Base-by-base conservation (phyloP, 2,329 filamentous ascomycete species). In the Penicillium sp. region DNA sequence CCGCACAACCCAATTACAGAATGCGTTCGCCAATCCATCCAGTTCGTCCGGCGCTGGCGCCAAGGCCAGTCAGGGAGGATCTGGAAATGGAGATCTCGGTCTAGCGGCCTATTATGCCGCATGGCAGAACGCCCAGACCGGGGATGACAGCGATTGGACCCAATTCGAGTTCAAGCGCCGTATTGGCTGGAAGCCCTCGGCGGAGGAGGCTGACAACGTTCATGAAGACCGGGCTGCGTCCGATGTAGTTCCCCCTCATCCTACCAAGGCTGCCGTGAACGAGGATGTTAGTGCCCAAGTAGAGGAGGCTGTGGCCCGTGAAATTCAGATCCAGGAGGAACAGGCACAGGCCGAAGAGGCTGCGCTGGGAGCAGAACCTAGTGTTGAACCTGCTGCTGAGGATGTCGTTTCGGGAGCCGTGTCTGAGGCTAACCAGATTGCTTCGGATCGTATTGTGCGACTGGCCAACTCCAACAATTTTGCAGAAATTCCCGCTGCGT, bases 21-120 rank as follows among this genome's bases (percentile, higher is more conserved):
- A 83, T 79, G 89, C 62, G 22, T 66, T 87, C 64, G 92, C 94
- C 67, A 88, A 91, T 67, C 74, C 73, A 61, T 84, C 77, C 61
- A 80, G 76, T 61, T 75, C 79, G 33, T 77, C 79, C 25, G 75
- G 78, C 53, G 75, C 76, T 53, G 78, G 81, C 58, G 79, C 82
- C 58, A 77, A 81, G 62, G 73, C 79, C 56, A 86, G 89, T 61
- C 80, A 84, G 65, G 82, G 83, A 53, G 77, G 80, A 55, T 82
- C 83, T 40, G 80, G 77, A 61, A 72, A 69, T 17, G 75, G 71
- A 55, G 83, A 88, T 77, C 83, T 83, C 60, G 89, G 88, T 57
- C 71, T 97, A 81, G 91, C 92, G 60, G 91, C 90, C 66, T 97
- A 96, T 76, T 95, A 91, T 68, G 91, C 94, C 73, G 90, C 91